Evolutionary conservation across 352 stramenopile species (phyloP).

Genomic region (Plasmopara muralis): DNA sequence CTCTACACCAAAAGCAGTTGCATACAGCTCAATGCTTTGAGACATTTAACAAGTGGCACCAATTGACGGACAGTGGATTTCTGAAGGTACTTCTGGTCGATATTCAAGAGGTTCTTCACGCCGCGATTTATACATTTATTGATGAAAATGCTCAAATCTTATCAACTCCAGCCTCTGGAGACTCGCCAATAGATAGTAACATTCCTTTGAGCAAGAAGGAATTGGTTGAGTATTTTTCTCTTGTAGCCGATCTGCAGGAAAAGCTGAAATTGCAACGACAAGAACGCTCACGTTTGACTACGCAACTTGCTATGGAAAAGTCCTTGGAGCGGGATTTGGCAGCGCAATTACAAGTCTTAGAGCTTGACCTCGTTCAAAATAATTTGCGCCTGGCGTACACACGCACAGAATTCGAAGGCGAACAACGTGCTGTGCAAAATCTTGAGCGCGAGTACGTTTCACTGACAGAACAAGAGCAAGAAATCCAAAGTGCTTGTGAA

Average conservation of each 20-base stretch:
- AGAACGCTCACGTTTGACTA: conserved; percentile 14
- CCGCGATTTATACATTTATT: conserved; percentile 10
- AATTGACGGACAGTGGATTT: conserved; percentile 9
- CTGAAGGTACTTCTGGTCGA: conserved; percentile 23
- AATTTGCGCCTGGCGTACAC: conserved; percentile 28
- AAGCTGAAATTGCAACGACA: conserved; percentile 17
- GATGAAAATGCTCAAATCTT: neutral
- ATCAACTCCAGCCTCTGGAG: neutral
- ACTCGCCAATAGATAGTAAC: neutral
- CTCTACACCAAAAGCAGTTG: conserved; percentile 8
- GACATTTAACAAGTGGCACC: conserved; percentile 21
- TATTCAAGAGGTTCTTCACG: conserved; percentile 11
- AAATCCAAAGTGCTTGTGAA: conserved; percentile 39
- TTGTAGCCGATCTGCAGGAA: conserved; percentile 16
- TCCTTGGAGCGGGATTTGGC: conserved; percentile 35
- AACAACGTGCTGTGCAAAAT: conserved; percentile 27
- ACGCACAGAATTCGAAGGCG: conserved; percentile 34
- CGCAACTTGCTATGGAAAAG: conserved; percentile 42
- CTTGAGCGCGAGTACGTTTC: conserved; percentile 47
- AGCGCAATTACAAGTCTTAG: conserved; percentile 24
- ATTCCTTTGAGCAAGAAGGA: neutral
- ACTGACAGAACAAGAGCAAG: conserved; percentile 37
- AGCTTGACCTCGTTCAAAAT: conserved; percentile 32
- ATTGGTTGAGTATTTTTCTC: conserved; percentile 14
- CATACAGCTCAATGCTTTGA: conserved; percentile 32